These are phyloP conservation scores for Cajanus cajan DNA, from an alignment of 306 rosid species.

Conservation along the genomic window DNA sequence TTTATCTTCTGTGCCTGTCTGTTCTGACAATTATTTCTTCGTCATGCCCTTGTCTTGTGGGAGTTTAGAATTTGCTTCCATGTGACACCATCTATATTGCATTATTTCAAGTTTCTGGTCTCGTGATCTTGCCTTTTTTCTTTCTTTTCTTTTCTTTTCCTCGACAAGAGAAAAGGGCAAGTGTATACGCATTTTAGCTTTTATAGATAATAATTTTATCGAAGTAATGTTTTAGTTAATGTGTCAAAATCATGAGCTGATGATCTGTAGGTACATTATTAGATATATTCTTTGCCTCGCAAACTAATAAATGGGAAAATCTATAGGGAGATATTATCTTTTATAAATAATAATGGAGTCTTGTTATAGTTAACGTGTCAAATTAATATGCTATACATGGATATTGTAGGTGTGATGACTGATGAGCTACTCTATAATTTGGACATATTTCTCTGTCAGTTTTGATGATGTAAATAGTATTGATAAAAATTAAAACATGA, in stretches of 20 bases:
- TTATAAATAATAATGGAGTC: not conserved
- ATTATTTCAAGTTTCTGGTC: not conserved
- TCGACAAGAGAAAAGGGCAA: not conserved
- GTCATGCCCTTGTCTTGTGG: conserved; percentile 30
- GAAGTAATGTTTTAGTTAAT: not conserved
- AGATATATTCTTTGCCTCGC: not conserved
- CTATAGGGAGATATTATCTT: not conserved
- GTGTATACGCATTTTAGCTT: not conserved
- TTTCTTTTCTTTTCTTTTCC: not conserved
- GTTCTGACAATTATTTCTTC: not conserved
- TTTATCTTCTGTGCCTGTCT: conserved; percentile 18
- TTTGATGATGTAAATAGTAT: not conserved
- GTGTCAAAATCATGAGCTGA: not conserved
- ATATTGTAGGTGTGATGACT: not conserved
- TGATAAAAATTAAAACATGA: no score
- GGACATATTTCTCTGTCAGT: not conserved
- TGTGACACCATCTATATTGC: conserved; percentile 36
- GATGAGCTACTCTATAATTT: not conserved
- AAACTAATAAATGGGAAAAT: no score
- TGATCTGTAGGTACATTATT: not conserved
- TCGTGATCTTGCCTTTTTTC: not conserved
- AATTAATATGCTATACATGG: not conserved
- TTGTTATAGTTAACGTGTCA: not conserved
- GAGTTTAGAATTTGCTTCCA: conserved; percentile 25
- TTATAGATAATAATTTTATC: no score